Evolutionary conservation across 148 eudicot species (phyloP).

Genomic region (Persicaria maculosa): DNA sequence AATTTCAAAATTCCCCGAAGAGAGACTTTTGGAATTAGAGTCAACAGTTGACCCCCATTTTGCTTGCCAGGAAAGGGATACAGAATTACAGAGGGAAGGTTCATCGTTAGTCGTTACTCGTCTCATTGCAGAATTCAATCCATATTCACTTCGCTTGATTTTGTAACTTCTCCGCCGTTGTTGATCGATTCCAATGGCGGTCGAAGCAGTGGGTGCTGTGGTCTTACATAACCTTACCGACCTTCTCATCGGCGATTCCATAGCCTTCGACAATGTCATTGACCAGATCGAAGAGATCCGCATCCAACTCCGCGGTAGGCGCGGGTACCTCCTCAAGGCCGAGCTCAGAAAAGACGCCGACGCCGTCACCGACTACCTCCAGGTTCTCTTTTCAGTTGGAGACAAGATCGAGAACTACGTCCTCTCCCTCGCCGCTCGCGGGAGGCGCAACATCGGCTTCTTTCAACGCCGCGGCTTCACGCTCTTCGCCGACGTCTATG

Average conservation of each 20-base stretch:
- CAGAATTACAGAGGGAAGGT: too few relatives aligned
- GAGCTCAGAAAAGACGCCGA: not conserved
- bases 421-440: constrained; percentile 18
- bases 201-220: constrained; percentile 20
- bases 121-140: too few relatives aligned
- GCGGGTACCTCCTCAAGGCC: constrained; percentile 19
- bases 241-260: constrained; percentile 18
- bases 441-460: constrained; percentile 15
- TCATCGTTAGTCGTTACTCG: too few relatives aligned
- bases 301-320: constrained; percentile 13
- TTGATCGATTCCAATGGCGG: constrained; percentile 18
- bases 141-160: too few relatives aligned
- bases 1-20: too few relatives aligned
- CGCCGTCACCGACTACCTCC: constrained; percentile 10
- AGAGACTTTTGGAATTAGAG: too few relatives aligned
- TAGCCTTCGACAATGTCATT: constrained; percentile 15
- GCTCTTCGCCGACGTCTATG: constrained; percentile 14
- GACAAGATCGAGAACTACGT: constrained; percentile 25
- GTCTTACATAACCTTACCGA: constrained; percentile 21
- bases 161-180: not conserved
- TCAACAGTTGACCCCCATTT: too few relatives aligned
- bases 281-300: constrained; percentile 23
- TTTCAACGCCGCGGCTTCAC: constrained; percentile 14
- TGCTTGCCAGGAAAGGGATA: too few relatives aligned
- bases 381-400: constrained; percentile 18